phyloP scores from a whole-genome alignment of 345 rosid genomes.

The Anastatica hierochuntica region DNA sequence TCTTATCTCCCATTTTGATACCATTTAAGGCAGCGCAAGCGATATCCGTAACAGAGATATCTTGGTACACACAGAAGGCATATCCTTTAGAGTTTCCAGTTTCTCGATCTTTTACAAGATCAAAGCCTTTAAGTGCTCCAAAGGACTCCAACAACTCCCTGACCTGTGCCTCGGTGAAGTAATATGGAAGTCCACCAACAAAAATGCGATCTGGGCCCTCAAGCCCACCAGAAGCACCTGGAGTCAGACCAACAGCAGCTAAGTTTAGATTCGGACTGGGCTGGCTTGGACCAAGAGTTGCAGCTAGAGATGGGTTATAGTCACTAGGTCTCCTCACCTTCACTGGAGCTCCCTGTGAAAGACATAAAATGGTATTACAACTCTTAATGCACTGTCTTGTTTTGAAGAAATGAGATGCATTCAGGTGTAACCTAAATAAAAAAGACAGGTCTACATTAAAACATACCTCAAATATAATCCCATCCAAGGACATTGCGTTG shows the following conservation, averaged over 20 bases:
- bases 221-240: slow-evolving; percentile 41
- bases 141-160: slow-evolving; percentile 75
- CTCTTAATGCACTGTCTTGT: background rate
- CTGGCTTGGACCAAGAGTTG: slow-evolving; percentile 46
- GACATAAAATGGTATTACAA: background rate
- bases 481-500: slow-evolving; percentile 94
- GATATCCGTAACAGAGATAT: slow-evolving; percentile 62
- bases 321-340: slow-evolving; percentile 47
- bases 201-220: slow-evolving; percentile 88
- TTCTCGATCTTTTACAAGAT: slow-evolving; percentile 80
- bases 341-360: slow-evolving; percentile 38
- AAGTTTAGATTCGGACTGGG: slow-evolving; percentile 38
- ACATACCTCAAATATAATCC: slow-evolving; percentile 80
- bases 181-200: slow-evolving; percentile 83
- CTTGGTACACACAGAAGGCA: slow-evolving; percentile 77
- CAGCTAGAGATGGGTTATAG: slow-evolving; percentile 44
- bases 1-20: slow-evolving; percentile 82
- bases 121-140: slow-evolving; percentile 73
- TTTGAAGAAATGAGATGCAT: background rate
- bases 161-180: slow-evolving; percentile 71
- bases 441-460: background rate
- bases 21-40: slow-evolving; percentile 84
- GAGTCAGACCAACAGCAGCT: slow-evolving; percentile 42
- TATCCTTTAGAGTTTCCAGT: slow-evolving; percentile 85
- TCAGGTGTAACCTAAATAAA: background rate